Evolutionary conservation across 441 rosid genomes (phyloP).

Genomic region (Erysimum cheiri): DNA sequence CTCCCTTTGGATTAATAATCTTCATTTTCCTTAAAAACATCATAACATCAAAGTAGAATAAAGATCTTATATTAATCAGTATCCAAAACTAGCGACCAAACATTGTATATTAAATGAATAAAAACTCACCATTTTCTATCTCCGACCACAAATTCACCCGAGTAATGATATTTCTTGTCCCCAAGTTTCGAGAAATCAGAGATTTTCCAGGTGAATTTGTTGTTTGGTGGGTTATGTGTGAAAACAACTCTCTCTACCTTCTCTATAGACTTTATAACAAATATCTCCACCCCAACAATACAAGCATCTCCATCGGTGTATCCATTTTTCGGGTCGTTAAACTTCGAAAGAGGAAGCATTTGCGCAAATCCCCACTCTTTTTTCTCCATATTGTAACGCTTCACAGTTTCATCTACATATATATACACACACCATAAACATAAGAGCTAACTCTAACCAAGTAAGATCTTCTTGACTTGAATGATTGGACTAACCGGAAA

Average conservation of each 20-base stretch:
- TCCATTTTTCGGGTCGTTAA: conserved; percentile 41
- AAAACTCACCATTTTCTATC: conserved; percentile 13
- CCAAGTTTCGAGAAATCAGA: conserved; percentile 17
- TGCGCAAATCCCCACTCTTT: conserved; percentile 43
- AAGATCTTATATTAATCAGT: neutral
- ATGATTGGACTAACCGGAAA: neutral
- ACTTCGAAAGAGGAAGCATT: conserved; percentile 36
- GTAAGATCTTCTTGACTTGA: neutral
- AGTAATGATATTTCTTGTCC: neutral
- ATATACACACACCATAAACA: conserved; percentile 8
- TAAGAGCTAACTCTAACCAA: neutral
- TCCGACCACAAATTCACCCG: conserved; percentile 18
- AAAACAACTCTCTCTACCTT: conserved; percentile 42
- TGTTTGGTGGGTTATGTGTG: conserved; percentile 22
- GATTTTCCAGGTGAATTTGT: conserved; percentile 35
- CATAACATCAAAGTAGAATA: neutral
- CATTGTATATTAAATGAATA: neutral
- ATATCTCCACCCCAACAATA: conserved; percentile 50
- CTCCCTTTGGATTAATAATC: conserved; percentile 13
- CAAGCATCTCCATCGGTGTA: conserved; percentile 48
- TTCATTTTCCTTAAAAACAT: neutral
- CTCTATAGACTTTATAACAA: conserved; percentile 32
- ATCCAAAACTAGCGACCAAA: neutral
- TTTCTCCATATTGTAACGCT: conserved; percentile 32
- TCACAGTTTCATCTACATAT: conserved; percentile 32